Conservation (phyloP, 495 filamentous ascomycete genomes). For the Lichina pygmaea region DNA sequence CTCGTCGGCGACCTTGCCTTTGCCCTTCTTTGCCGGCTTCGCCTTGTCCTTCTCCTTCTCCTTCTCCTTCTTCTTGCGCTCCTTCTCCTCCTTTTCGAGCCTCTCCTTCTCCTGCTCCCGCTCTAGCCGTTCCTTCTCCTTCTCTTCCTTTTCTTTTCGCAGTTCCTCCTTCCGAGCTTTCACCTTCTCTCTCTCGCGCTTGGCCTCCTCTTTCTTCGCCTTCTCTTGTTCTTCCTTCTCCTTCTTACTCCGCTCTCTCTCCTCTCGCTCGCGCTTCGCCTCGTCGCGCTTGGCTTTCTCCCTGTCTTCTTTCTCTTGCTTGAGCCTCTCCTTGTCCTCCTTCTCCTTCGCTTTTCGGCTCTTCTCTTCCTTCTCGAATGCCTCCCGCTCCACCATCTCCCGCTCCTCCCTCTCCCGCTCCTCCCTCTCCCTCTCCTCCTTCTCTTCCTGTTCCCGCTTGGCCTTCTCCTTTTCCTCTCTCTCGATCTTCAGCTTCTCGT, state of each 20-base stretch:
- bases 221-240: not conserved
- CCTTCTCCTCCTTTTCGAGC: not conserved
- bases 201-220: slow-evolving; percentile 1
- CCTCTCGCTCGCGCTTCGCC: not conserved
- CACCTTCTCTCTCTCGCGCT: not conserved
- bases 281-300: not conserved
- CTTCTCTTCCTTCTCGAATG: not conserved
- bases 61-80: not conserved
- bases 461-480: not conserved
- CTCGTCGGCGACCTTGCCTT: not conserved
- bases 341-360: not conserved
- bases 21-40: not conserved
- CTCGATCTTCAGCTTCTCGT: not conserved
- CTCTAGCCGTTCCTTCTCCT: not conserved
- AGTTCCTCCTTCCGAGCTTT: not conserved
- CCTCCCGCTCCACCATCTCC: not conserved
- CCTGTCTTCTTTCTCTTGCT: not conserved
- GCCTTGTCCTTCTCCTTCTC: not conserved
- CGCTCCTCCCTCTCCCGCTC: not conserved
- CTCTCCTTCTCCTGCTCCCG: not conserved
- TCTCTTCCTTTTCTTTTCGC: not conserved
- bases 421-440: not conserved
- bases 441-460: not conserved
- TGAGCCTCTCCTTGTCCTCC: not conserved
- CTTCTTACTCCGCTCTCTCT: not conserved